Percentiles rank a stretch among this genome's conserved stretches.
These are phyloP conservation scores for Sclerotinia glacialis DNA, from an alignment of 2,329 filamentous ascomycete species.

Conservation along the genomic window DNA sequence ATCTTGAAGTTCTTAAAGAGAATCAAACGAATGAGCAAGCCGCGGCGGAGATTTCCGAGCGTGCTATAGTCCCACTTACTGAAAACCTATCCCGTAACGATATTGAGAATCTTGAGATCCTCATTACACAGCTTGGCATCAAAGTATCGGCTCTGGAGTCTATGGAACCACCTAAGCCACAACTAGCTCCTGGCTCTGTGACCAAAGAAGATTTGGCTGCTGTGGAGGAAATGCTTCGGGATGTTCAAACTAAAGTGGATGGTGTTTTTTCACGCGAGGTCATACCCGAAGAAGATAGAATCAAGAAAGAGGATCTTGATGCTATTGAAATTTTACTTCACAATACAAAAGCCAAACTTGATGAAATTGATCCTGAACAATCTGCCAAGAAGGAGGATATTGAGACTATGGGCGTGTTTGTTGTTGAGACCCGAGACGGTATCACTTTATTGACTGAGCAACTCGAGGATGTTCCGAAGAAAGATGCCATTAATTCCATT, in stretches of 20 bases:
- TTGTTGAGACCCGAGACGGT: constrained; percentile 72
- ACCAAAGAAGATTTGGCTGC: constrained; percentile 54
- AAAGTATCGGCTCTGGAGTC: constrained; percentile 78
- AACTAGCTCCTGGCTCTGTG: constrained; percentile 43
- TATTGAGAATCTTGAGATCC: constrained; percentile 78
- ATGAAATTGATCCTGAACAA: constrained; percentile 76
- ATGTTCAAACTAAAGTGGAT: constrained; percentile 58
- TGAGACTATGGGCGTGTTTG: constrained; percentile 52
- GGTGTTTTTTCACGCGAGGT: constrained; percentile 47
- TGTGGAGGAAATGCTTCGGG: constrained; percentile 53
- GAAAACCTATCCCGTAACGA: constrained; percentile 65
- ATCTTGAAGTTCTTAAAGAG: constrained; percentile 76
- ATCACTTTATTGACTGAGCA: constrained; percentile 65
- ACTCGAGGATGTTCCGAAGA: constrained; percentile 68
- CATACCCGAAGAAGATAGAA: constrained; percentile 46
- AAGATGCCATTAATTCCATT: constrained; percentile 73
- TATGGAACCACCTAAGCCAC: constrained; percentile 46
- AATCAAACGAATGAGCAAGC: constrained; percentile 45
- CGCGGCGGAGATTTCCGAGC: constrained; percentile 51
- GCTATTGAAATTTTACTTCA: constrained; percentile 87
- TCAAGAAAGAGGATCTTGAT: constrained; percentile 79
- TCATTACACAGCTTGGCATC: constrained; percentile 77
- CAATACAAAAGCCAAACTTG: constrained; percentile 84
- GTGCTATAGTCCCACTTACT: constrained; percentile 46
- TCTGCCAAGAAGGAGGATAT: constrained; percentile 64